These are phyloP conservation scores for Xylaria sp. DNA, from an alignment of 2,329 filamentous ascomycete genomes.

Conservation along the genomic window DNA sequence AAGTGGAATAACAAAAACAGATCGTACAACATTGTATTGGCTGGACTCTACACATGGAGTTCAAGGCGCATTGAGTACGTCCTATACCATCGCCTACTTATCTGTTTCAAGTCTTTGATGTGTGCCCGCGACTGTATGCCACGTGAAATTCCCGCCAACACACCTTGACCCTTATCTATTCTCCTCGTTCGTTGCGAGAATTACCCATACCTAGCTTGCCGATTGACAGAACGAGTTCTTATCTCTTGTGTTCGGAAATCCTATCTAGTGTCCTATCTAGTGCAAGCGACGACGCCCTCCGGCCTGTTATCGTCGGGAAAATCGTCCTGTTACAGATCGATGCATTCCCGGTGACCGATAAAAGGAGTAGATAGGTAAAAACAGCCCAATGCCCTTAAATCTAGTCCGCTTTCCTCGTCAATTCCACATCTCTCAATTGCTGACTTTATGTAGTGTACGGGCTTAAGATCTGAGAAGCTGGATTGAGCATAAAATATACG, in stretches of 20 bases:
- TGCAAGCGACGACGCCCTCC: not conserved
- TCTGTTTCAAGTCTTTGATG: not conserved
- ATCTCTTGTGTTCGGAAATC: no score
- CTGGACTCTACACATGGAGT: no score
- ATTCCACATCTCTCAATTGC: no score
- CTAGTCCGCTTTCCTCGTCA: no score
- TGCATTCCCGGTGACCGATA: not conserved
- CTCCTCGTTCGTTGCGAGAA: not conserved
- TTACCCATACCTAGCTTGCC: not conserved
- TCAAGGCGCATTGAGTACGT: no score
- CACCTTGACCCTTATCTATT: not conserved
- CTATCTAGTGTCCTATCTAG: not conserved
- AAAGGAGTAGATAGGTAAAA: not conserved
- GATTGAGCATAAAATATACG: no score
- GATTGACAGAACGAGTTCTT: not conserved
- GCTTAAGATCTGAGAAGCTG: no score
- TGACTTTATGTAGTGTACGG: no score
- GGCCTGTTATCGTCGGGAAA: not conserved
- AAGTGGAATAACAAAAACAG: no score
- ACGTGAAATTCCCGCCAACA: not conserved
- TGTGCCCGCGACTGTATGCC: not conserved
- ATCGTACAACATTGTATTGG: no score
- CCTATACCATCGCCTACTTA: not conserved
- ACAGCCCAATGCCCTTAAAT: not conserved
- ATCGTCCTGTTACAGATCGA: not conserved